A percentile compares a stretch with the other conserved stretches of the same genome.
Evolutionary conservation across 805 yeast genomes (phyloP).

Genomic region (Candida endomychidarum): DNA sequence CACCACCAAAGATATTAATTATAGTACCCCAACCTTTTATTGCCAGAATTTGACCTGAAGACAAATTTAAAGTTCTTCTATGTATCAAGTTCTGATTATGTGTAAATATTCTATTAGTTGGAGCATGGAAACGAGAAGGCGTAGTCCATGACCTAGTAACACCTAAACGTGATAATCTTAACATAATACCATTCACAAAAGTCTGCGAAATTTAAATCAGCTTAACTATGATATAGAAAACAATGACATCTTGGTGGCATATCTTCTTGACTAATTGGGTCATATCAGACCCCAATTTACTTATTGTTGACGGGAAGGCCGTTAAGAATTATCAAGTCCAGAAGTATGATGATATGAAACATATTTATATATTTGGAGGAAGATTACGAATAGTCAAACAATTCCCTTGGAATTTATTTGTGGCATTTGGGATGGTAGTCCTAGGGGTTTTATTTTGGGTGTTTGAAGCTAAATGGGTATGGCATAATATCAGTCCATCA

Average conservation of each 20-base stretch:
- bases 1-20: slow-evolving; percentile 41
- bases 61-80: slow-evolving; percentile 3
- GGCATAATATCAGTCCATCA: slow-evolving; percentile 58
- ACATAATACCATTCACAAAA: background rate
- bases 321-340: slow-evolving; percentile 43
- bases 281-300: slow-evolving; percentile 25
- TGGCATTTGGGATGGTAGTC: slow-evolving; percentile 32
- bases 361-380: slow-evolving; percentile 65
- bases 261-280: slow-evolving; percentile 28
- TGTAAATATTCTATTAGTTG: background rate
- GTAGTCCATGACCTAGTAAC: background rate
- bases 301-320: slow-evolving; percentile 6
- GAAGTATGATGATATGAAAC: slow-evolving; percentile 30
- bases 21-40: slow-evolving; percentile 29
- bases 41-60: slow-evolving; percentile 7
- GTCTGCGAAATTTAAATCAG: background rate
- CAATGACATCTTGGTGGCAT: slow-evolving; percentile 11
- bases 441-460: slow-evolving; percentile 55
- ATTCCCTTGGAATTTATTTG: slow-evolving; percentile 40
- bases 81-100: background rate
- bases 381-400: slow-evolving; percentile 47
- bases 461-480: slow-evolving; percentile 50
- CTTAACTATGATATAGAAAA: slow-evolving; percentile 3
- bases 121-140: background rate
- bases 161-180: background rate